Conservation (phyloP, 2,329 filamentous ascomycete genomes). For the Dryadomyces quercus-mongolicae region DNA sequence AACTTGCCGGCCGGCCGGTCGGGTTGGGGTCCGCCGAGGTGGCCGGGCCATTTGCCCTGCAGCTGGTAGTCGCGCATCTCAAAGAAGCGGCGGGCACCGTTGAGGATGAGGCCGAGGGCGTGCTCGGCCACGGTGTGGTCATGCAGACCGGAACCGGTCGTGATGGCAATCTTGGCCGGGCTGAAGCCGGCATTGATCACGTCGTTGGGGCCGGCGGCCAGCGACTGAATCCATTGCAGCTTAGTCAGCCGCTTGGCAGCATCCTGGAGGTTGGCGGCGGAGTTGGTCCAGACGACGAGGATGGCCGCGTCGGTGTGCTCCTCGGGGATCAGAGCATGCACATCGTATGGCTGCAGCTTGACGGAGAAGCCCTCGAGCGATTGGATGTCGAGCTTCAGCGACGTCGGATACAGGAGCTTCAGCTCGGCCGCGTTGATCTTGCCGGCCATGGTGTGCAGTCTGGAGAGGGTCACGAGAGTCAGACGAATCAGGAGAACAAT, state of each 20-base stretch:
- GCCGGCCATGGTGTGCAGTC: neutral
- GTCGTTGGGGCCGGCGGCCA: constrained; percentile 37
- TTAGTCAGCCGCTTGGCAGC: constrained; percentile 28
- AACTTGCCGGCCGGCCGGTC: constrained; percentile 20
- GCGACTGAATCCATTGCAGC: constrained; percentile 36
- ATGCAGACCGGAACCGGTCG: constrained; percentile 33
- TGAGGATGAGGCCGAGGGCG: constrained; percentile 28
- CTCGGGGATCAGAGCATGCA: constrained; percentile 27
- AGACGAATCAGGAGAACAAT: neutral
- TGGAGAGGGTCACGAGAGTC: too few species aligned
- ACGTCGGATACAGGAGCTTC: constrained; percentile 17
- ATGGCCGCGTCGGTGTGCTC: constrained; percentile 31
- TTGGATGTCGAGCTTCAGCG: constrained; percentile 13
- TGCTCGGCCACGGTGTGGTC: constrained; percentile 37
- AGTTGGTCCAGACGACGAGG: constrained; percentile 34
- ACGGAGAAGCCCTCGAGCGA: constrained; percentile 14
- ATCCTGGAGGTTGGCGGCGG: constrained; percentile 28
- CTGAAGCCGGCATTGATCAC: constrained; percentile 35
- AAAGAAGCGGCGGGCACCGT: constrained; percentile 25
- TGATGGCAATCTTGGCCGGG: constrained; percentile 21
- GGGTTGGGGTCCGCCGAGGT: constrained; percentile 30
- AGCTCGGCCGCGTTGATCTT: constrained; percentile 2
- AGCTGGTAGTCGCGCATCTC: constrained; percentile 34
- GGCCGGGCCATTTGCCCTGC: constrained; percentile 29
- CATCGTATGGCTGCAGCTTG: constrained; percentile 21